Base-by-base conservation (phyloP, 2,329 filamentous ascomycete species). In the Amphichorda felina region DNA sequence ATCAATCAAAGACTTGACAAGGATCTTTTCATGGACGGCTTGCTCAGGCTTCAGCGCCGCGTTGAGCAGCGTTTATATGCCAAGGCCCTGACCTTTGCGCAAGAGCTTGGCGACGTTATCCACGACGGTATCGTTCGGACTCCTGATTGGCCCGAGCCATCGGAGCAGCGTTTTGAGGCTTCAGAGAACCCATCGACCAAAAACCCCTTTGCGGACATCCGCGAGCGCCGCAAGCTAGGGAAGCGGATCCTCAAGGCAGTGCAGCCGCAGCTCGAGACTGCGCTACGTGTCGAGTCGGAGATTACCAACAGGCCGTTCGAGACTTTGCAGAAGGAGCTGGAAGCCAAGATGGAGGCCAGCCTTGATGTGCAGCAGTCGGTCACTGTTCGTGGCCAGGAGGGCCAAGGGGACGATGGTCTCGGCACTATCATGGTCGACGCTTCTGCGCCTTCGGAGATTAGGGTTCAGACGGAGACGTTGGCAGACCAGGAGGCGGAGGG, bases 231-330 rank as follows among this genome's bases (percentile, higher is more conserved):
- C 48, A 82, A 81, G 46, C 64, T 94, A n/a, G 86, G 83, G 17
- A 94, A 93, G 57, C 76, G 87, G 18, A 94, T 95, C 41, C 71
- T 94, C 44, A 93, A 86, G 54, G 75, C 79, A 1, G 71, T 94
- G 22, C 84, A 93, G 53, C 77, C 82, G 11, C 70, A 77, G 30
- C 64, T 94, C 3, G 82, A 94, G 53, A 70, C 74, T 37, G 86
- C 86, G 1, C 60, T 87, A 32, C 72, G 71, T 36, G 83, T 84
- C 37, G 89, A 96, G 55, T 79, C 83, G n/a, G 83, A 91, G 40
- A 68, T 94, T 29, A 78, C 71, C 34, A 72, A 78, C 35, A 80
- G 78, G 47, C 67, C 82, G 1, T 73, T 77, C 31, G 81, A 87
- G 35, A 70, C 70, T 33, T 70, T 88, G 37, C 63, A 84, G 27